Conservation (phyloP, 2,329 filamentous ascomycete genomes). For the Aureobasidium lini region DNA sequence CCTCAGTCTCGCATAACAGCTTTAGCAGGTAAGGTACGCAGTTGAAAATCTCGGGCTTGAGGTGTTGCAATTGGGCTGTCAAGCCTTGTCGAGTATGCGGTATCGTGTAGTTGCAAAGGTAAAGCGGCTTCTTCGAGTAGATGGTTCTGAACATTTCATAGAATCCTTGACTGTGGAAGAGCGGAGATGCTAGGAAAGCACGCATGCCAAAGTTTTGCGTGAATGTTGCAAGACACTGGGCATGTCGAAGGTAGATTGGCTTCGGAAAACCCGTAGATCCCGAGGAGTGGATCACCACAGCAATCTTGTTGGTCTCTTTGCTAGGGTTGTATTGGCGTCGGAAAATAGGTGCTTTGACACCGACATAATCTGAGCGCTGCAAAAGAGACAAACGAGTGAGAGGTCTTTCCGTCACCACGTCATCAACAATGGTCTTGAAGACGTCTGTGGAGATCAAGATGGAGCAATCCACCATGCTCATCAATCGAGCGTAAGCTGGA, state of each 20-base stretch:
- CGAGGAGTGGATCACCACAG: conserved; percentile 43
- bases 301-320: conserved; percentile 29
- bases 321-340: conserved; percentile 17
- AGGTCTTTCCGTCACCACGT: conserved; percentile 24
- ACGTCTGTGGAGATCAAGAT: conserved; percentile 21
- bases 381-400: conserved; percentile 25
- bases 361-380: conserved; percentile 21
- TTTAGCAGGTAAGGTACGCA: conserved; percentile 59
- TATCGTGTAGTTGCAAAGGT: conserved; percentile 48
- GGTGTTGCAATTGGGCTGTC: conserved; percentile 22
- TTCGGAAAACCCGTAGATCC: conserved; percentile 58
- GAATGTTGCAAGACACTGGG: conserved; percentile 43
- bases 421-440: conserved; percentile 24
- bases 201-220: conserved; percentile 39
- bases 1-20: conserved; percentile 50
- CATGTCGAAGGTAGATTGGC: conserved; percentile 53
- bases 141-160: conserved; percentile 49
- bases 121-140: conserved; percentile 42
- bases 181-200: conserved; percentile 48
- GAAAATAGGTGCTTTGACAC: conserved; percentile 17
- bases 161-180: conserved; percentile 55
- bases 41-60: conserved; percentile 47
- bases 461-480: conserved; percentile 35
- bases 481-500: conserved; percentile 43
- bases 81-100: conserved; percentile 43